Conservation (phyloP, 2,329 filamentous ascomycete genomes). For the Venturia carpophila region DNA sequence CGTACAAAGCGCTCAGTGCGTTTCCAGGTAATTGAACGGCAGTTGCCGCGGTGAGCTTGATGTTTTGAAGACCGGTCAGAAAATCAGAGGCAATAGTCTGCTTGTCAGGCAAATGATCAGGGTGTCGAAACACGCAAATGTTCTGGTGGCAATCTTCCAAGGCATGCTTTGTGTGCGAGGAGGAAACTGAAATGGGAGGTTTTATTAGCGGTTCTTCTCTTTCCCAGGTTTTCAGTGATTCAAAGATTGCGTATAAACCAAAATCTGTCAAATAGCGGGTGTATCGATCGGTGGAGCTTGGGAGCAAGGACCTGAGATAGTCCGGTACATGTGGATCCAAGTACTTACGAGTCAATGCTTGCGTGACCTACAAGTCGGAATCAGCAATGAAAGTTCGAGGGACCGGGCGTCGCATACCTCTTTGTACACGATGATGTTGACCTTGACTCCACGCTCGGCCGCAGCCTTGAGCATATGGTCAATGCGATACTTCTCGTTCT, state of each 20-base stretch:
- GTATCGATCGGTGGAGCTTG: slow-evolving; percentile 33
- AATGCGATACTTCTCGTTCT: slow-evolving; percentile 74
- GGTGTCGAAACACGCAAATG: slow-evolving; percentile 82
- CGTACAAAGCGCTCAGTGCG: slow-evolving; percentile 70
- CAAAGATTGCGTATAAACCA: slow-evolving; percentile 38
- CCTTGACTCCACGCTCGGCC: slow-evolving; percentile 72
- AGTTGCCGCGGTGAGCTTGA: slow-evolving; percentile 47
- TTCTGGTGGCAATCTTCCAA: slow-evolving; percentile 73
- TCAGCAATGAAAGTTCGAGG: neutral
- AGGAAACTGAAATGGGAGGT: slow-evolving; percentile 47
- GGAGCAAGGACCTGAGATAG: slow-evolving; percentile 39
- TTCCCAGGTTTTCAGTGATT: slow-evolving; percentile 39
- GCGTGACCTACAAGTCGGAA: slow-evolving; percentile 47
- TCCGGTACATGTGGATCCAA: slow-evolving; percentile 35
- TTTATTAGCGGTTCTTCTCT: slow-evolving; percentile 38
- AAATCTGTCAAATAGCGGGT: slow-evolving; percentile 35
- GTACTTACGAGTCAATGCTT: slow-evolving; percentile 67
- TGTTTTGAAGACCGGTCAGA: slow-evolving; percentile 47
- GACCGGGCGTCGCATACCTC: slow-evolving; percentile 42
- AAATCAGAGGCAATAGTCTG: slow-evolving; percentile 54
- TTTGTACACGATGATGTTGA: slow-evolving; percentile 88
- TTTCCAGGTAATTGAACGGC: slow-evolving; percentile 61
- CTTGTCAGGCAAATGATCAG: slow-evolving; percentile 73
- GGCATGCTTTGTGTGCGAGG: slow-evolving; percentile 68
- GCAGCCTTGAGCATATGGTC: slow-evolving; percentile 76